Percentiles rank a stretch among this genome's conserved stretches.
phyloP scores from a whole-genome alignment of 345 rosid species.

The Balakata baccata region DNA sequence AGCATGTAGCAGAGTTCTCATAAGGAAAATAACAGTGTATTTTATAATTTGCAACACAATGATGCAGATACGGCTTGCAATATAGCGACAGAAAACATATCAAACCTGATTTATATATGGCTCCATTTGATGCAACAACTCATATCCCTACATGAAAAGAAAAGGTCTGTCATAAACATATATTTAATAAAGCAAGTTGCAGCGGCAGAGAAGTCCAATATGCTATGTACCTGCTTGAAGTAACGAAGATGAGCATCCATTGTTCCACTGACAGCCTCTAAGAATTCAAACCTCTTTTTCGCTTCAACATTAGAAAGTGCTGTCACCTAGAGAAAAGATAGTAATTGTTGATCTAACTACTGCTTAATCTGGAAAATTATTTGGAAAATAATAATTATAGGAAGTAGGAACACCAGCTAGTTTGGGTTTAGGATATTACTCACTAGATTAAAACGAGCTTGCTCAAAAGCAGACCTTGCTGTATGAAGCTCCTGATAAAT shows the following conservation, averaged over 20 bases:
- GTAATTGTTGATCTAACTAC: conserved; percentile 1
- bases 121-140: conserved; percentile 97
- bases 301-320: conserved; percentile 95
- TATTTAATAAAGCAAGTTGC: conserved; percentile 15
- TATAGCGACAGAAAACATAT: not conserved
- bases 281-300: conserved; percentile 90
- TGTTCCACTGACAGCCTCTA: conserved; percentile 98
- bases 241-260: conserved; percentile 99
- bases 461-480: conserved; percentile 88
- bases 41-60: not conserved
- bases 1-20: not conserved
- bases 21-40: not conserved
- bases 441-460: conserved; percentile 89
- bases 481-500: conserved; percentile 74
- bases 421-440: conserved; percentile 19
- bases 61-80: not conserved
- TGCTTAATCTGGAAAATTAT: not conserved
- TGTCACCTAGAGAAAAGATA: conserved; percentile 54
- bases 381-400: not conserved
- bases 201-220: conserved; percentile 18
- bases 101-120: conserved; percentile 92
- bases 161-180: conserved; percentile 19
- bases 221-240: conserved; percentile 70
- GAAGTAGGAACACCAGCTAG: not conserved
- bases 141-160: conserved; percentile 62